These are phyloP conservation scores for Schrenkiella parvula DNA, from an alignment of 345 rosid genomes.

Conservation along the genomic window DNA sequence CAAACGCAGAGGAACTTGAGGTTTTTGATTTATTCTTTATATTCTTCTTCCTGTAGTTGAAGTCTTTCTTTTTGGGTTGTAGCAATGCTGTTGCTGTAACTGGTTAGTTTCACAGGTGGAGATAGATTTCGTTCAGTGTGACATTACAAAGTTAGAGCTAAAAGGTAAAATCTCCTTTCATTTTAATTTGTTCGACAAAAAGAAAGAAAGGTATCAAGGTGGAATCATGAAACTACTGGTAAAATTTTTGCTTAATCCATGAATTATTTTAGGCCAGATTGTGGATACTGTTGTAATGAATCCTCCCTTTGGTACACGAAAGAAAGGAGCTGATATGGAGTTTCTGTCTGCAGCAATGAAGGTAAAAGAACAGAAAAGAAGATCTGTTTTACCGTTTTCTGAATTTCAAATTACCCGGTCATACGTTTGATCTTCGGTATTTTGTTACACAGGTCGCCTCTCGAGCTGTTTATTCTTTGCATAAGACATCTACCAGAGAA, in stretches of 20 bases:
- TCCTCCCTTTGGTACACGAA: constrained; percentile 95
- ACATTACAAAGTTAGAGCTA: constrained; percentile 53
- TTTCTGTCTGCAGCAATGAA: constrained; percentile 69
- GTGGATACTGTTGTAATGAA: constrained; percentile 91
- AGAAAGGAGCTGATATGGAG: constrained; percentile 87
- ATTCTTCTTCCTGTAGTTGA: neutral
- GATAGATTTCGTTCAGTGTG: constrained; percentile 68
- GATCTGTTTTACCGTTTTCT: neutral
- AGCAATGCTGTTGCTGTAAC: neutral
- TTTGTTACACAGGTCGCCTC: constrained; percentile 56
- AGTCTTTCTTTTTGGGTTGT: neutral
- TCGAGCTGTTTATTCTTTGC: constrained; percentile 90
- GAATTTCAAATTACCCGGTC: neutral
- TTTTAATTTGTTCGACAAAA: neutral
- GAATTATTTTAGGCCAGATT: constrained; percentile 41
- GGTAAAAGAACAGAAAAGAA: constrained; percentile 36
- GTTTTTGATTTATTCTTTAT: too few relatives aligned
- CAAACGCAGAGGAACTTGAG: constrained; percentile 85
- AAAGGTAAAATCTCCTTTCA: constrained; percentile 48
- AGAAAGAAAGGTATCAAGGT: neutral
- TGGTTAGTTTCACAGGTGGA: constrained; percentile 56
- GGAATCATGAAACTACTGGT: neutral
- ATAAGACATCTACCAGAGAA: constrained; percentile 96
- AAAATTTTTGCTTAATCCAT: neutral
- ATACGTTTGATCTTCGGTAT: too few relatives aligned